A percentile compares a stretch with the other conserved stretches of the same genome.
These are phyloP conservation scores for Trapa incisa DNA, from an alignment of 345 rosid species.

Conservation along the genomic window DNA sequence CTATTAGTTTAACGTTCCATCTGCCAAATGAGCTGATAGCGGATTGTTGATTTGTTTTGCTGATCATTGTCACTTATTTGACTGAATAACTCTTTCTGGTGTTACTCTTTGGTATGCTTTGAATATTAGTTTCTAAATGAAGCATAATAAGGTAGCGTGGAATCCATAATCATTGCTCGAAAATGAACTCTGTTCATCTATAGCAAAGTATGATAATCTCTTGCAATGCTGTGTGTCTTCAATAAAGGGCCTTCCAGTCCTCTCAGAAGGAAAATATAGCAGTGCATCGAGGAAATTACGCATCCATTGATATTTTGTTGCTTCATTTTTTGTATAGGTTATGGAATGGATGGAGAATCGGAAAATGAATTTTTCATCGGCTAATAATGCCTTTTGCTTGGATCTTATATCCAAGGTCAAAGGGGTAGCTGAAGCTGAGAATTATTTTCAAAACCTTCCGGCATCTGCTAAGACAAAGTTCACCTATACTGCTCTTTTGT, in stretches of 20 bases:
- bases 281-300: too few species aligned
- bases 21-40: not conserved
- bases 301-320: too few species aligned
- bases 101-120: too few species aligned
- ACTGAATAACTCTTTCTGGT: too few species aligned
- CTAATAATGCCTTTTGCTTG: conserved; percentile 35
- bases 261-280: too few species aligned
- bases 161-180: not conserved
- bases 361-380: conserved; percentile 24
- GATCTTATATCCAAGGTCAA: conserved; percentile 52
- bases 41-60: too few species aligned
- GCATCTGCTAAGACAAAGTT: conserved; percentile 20
- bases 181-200: not conserved
- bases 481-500: conserved; percentile 48
- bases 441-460: conserved; percentile 30
- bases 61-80: too few species aligned
- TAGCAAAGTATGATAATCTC: too few species aligned
- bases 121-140: too few species aligned
- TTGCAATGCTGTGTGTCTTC: too few species aligned
- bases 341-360: conserved; percentile 77
- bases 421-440: conserved; percentile 54
- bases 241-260: too few species aligned
- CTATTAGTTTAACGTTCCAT: not conserved
- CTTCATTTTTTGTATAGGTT: conserved; percentile 22
- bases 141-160: not conserved